Percentiles rank a stretch among this genome's conserved stretches.
phyloP scores from a whole-genome alignment of 345 rosid species.

The Gossypioides kirkii region DNA sequence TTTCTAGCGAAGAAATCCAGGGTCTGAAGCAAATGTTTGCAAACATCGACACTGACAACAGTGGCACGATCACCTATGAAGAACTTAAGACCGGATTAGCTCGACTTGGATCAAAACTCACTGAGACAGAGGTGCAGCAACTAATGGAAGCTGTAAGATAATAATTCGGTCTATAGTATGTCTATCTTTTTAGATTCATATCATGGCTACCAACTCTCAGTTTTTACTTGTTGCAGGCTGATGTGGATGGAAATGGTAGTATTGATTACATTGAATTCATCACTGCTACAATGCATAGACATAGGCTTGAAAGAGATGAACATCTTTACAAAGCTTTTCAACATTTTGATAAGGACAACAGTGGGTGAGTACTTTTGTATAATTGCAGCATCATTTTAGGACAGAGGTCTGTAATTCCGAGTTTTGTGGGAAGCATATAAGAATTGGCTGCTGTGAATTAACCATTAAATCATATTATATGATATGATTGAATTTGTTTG shows the following conservation, averaged over 20 bases:
- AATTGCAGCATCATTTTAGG: not conserved
- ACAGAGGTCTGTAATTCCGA: not conserved
- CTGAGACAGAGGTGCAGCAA: constrained; percentile 69
- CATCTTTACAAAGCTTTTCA: constrained; percentile 75
- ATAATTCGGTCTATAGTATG: not conserved
- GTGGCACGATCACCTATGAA: constrained; percentile 76
- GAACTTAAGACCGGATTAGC: constrained; percentile 75
- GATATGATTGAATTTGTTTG: not conserved
- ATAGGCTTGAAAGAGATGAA: constrained; percentile 73
- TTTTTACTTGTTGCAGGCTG: constrained; percentile 48
- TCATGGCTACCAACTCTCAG: not conserved
- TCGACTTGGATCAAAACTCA: constrained; percentile 72
- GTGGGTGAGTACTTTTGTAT: constrained; percentile 47
- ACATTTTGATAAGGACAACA: constrained; percentile 78
- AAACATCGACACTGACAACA: constrained; percentile 79
- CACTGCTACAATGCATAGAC: constrained; percentile 85
- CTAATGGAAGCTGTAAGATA: constrained; percentile 88
- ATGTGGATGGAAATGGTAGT: constrained; percentile 80
- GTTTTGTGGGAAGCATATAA: not conserved
- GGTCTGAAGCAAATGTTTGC: constrained; percentile 72
- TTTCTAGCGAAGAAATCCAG: constrained; percentile 71
- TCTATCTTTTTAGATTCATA: not conserved
- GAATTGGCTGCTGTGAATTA: not conserved
- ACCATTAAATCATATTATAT: not conserved
- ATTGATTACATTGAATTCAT: constrained; percentile 86